Evolutionary conservation across 2,329 filamentous ascomycete genomes (phyloP), one percentile per base, ranked within the genome.

Genomic region (Fusarium albosuccineum): DNA sequence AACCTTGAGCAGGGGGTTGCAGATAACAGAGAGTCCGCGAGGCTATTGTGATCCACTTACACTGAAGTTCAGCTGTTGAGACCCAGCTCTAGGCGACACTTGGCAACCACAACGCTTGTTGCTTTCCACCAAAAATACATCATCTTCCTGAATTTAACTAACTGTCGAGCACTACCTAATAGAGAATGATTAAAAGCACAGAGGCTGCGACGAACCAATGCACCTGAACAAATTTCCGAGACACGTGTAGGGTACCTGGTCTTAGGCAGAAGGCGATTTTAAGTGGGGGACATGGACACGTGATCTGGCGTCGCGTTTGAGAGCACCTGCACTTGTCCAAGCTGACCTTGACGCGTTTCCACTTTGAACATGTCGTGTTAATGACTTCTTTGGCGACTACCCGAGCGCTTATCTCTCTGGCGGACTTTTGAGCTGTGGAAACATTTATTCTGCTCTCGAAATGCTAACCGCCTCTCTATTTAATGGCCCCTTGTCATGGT

Each of bases 261-360:
- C 29, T 11, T 10, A 68, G 66, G 66, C 57, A 68, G 49, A 46
- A 41, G 48, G 26, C 11, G 16, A 29, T 14, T 30, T 48, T 16
- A 11, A 33, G 26, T n/a, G 44, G 44, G 16, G 26, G 44, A n/a
- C 4, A 9, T n/a, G 14, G 2, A 3, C 67, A 70, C 67, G 67
- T 70, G 67, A 70, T 40, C 16, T 68, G 67, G 67, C 67, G 67
- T 70, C 60, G 60, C 51, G 67, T 57, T 58, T 57, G 42, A 33
- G 22, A 44, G 22, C 40, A 9, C n/a, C 26, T 36, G 6, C 16
- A 29, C 14, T 49, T 13, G n/a, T 34, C 37, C 8, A 27, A 41
- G 10, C 16, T 26, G 26, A 30, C 16, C 17, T 58, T 42, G 16
- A 64, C 65, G 65, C 65, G 65, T 64, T 66, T 34, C 40, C 33